Evolutionary conservation across 352 stramenopile genomes (phyloP).

Genomic region (Phytopythium cucurbitacearum): DNA sequence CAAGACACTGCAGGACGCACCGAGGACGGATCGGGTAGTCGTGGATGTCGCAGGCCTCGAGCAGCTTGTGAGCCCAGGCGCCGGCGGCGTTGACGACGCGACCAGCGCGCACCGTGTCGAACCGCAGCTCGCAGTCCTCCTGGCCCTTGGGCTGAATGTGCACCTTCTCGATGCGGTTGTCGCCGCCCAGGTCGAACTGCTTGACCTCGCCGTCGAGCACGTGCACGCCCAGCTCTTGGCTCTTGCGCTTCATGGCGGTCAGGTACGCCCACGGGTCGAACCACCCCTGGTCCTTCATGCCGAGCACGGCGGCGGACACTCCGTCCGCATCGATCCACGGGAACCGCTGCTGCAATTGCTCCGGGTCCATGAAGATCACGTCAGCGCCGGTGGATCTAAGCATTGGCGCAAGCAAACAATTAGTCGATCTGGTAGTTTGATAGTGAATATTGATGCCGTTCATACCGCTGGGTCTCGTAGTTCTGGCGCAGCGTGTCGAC

Average conservation of each 20-base stretch:
- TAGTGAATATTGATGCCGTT: conserved; percentile 7
- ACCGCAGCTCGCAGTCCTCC: conserved; percentile 14
- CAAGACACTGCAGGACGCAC: too few relatives aligned
- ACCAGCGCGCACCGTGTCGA: conserved; percentile 31
- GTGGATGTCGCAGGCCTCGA: conserved; percentile 58
- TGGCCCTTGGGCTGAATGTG: conserved; percentile 35
- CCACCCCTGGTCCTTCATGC: conserved; percentile 73
- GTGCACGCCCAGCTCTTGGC: conserved; percentile 61
- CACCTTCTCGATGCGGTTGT: conserved; percentile 59
- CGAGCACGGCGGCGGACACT: conserved; percentile 53
- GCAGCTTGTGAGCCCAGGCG: conserved; percentile 61
- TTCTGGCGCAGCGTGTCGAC: conserved; percentile 49
- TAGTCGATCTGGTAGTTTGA: not conserved
- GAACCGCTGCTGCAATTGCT: conserved; percentile 54
- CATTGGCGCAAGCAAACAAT: not conserved
- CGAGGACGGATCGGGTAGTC: conserved; percentile 75
- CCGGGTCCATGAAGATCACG: conserved; percentile 48
- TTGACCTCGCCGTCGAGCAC: conserved; percentile 70
- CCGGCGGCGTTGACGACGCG: conserved; percentile 80
- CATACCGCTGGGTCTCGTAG: conserved; percentile 44
- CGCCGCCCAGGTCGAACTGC: conserved; percentile 44
- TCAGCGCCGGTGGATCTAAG: conserved; percentile 33
- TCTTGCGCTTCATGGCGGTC: conserved; percentile 71
- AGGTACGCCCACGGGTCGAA: conserved; percentile 85
- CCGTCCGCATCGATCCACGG: conserved; percentile 74